phyloP scores from a whole-genome alignment of 2,329 filamentous ascomycete genomes.

The Chrysoporthe deuterocubensis region DNA sequence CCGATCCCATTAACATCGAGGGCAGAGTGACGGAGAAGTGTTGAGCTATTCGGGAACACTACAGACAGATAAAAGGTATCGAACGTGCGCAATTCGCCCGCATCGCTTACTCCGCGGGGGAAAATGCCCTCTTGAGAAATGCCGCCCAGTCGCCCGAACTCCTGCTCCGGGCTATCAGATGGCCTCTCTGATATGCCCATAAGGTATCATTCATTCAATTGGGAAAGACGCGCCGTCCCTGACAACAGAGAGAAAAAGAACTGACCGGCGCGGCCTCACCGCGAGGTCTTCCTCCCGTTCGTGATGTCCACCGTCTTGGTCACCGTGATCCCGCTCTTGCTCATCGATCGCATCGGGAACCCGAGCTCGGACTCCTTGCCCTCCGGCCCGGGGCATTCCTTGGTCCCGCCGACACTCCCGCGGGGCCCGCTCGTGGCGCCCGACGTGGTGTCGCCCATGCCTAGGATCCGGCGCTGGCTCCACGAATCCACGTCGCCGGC shows the following conservation, averaged over 20 bases:
- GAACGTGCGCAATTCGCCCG: not conserved
- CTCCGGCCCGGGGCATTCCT: not conserved
- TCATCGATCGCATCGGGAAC: slow-evolving; percentile 16
- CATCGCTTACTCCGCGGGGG: too few species aligned
- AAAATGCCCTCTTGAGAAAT: not conserved
- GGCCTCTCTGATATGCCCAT: not conserved
- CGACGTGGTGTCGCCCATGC: slow-evolving; percentile 14
- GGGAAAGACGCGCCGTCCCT: not conserved
- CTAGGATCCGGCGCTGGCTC: slow-evolving; percentile 27
- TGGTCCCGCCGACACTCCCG: not conserved
- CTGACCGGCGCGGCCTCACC: not conserved
- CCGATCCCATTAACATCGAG: not conserved
- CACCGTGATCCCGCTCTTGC: slow-evolving; percentile 27
- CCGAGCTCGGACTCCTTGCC: slow-evolving; percentile 16
- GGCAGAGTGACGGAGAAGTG: not conserved
- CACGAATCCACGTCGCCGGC: slow-evolving; percentile 20
- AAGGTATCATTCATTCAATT: slow-evolving; percentile 8
- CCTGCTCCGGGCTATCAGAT: slow-evolving; percentile 10
- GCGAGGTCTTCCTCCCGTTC: not conserved
- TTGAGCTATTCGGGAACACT: not conserved
- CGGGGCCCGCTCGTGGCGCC: not conserved
- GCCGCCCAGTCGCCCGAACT: slow-evolving; percentile 4
- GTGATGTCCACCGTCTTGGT: slow-evolving; percentile 28
- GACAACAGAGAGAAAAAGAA: not conserved
- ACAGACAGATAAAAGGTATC: not conserved